Base-by-base conservation (phyloP, 768 basidiomycete species). In the Termitomyces sp. region DNA sequence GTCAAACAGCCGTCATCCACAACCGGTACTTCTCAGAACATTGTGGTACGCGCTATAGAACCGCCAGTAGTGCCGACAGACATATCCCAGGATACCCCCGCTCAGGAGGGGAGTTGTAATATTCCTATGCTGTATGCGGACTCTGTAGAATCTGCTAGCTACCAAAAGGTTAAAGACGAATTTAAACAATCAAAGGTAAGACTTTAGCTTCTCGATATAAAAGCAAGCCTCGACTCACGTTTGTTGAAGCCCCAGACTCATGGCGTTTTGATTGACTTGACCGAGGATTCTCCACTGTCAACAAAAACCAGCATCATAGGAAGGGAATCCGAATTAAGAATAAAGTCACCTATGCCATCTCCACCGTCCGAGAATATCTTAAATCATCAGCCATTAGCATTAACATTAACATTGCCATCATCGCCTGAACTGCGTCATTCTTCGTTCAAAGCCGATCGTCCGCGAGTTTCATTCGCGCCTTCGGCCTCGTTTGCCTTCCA, bases 241-340 rank as follows among this genome's bases (percentile, higher is more conserved):
- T 20, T 24, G 16, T 55, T 27, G 4, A 51, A 59, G 30, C 47
- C 22, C n/a, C 36, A 51, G 41, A 22, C 51, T 49, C 33, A 42
- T 34, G 46, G 46, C 22, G 63, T 71, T 8, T 78, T 74, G 45
- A 76, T 81, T 58, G 81, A 84, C 66, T 70, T 82, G 56, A 81
- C 78, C n/a, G 60, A 66, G 20, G 72, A 75, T 45, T 55, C 62
- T 18, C 65, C 68, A 22, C 39, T 18, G 9, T 24, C 13, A 30
- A 52, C 55, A 8, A 56, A 55, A 52, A 27, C 42, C 52, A 41
- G 37, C 15, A 27, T 44, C 4, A 18, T 27, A 18, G 34, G 24
- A 31, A 50, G 15, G 11, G 22, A 42, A 15, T 20, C 48, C 13
- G 16, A 31, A 12, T 13, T 15, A 31, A 37, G 13, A n/a, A 48